Percentiles rank a stretch among this genome's conserved stretches.
Conservation (phyloP, 1,284 basidiomycete genomes). For the Trametes pubescens region DNA sequence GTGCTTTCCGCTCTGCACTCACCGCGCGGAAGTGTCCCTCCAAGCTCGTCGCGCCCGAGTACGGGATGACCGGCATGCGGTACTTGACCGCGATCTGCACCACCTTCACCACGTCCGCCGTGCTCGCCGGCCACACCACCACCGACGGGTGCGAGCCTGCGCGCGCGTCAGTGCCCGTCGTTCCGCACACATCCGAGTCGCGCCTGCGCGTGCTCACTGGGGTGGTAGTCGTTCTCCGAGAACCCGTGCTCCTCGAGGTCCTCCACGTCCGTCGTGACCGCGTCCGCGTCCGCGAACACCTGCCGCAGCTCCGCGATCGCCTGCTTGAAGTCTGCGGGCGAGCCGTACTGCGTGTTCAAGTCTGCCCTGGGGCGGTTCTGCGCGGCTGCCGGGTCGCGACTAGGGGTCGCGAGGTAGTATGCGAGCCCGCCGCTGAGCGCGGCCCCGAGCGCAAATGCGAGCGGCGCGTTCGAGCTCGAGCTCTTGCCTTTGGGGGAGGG, state of each 20-base stretch:
- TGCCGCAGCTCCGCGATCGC: slow-evolving; percentile 58
- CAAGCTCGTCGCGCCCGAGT: slow-evolving; percentile 69
- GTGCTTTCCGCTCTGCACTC: slow-evolving; percentile 6
- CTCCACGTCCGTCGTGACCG: slow-evolving; percentile 62
- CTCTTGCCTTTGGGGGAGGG: not conserved
- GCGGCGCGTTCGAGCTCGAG: slow-evolving; percentile 14
- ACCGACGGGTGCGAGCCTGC: slow-evolving; percentile 68
- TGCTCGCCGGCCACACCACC: slow-evolving; percentile 59
- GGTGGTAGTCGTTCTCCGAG: slow-evolving; percentile 65
- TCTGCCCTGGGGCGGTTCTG: slow-evolving; percentile 16
- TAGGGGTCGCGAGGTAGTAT: slow-evolving; percentile 19
- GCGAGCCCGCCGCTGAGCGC: slow-evolving; percentile 23
- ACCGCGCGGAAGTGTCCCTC: slow-evolving; percentile 71
- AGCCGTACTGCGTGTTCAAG: slow-evolving; percentile 49
- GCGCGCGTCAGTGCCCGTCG: not conserved
- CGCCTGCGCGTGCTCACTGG: slow-evolving; percentile 48
- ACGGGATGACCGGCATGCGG: slow-evolving; percentile 64
- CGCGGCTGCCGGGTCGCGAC: not conserved
- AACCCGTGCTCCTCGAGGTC: slow-evolving; percentile 65
- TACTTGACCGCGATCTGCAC: slow-evolving; percentile 67
- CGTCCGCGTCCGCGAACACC: slow-evolving; percentile 47
- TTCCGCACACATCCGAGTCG: not conserved
- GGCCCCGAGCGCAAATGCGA: slow-evolving; percentile 24
- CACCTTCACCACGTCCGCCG: slow-evolving; percentile 67
- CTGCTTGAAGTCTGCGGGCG: slow-evolving; percentile 56